phyloP scores from a whole-genome alignment of 352 stramenopile genomes.

The Hyaloperonospora brassicae region DNA sequence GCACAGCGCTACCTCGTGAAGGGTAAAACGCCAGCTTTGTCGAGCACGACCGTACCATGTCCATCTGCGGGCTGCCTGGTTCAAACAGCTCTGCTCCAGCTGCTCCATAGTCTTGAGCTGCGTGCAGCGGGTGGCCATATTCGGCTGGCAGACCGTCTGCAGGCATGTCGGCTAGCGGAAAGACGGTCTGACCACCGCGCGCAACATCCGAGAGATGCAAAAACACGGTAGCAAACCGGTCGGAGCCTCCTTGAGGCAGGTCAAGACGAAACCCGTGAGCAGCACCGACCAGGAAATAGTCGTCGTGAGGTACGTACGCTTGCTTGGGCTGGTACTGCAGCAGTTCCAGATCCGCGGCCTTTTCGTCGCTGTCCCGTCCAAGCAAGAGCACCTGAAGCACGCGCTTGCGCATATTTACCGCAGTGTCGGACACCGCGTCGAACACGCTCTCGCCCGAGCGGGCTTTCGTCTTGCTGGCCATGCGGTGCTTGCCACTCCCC shows the following conservation, averaged over 20 bases:
- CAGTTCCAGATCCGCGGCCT: constrained; percentile 93
- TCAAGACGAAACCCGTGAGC: constrained; percentile 68
- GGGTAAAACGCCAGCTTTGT: constrained; percentile 74
- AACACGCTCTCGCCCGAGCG: constrained; percentile 87
- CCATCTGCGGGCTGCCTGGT: constrained; percentile 51
- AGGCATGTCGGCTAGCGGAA: constrained; percentile 68
- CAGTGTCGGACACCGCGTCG: constrained; percentile 67
- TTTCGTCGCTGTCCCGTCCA: constrained; percentile 81
- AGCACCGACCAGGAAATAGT: constrained; percentile 85
- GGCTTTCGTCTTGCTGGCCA: constrained; percentile 60
- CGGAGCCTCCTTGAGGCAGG: constrained; percentile 59
- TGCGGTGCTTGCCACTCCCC: constrained; percentile 42
- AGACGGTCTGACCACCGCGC: constrained; percentile 75
- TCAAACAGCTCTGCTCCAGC: constrained; percentile 54
- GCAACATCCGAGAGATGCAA: constrained; percentile 78
- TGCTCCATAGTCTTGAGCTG: constrained; percentile 32
- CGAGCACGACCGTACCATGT: constrained; percentile 73
- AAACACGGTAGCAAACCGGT: constrained; percentile 80
- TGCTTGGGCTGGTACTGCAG: constrained; percentile 93
- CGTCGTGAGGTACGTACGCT: constrained; percentile 90
- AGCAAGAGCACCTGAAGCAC: constrained; percentile 89
- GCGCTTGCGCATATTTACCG: constrained; percentile 69
- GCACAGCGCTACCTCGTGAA: constrained; percentile 86
- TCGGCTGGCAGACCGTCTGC: constrained; percentile 46
- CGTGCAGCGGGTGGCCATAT: constrained; percentile 45